Evolutionary conservation across 2,329 filamentous ascomycete genomes (phyloP).

Genomic region (Aureobasidium melanogenum): DNA sequence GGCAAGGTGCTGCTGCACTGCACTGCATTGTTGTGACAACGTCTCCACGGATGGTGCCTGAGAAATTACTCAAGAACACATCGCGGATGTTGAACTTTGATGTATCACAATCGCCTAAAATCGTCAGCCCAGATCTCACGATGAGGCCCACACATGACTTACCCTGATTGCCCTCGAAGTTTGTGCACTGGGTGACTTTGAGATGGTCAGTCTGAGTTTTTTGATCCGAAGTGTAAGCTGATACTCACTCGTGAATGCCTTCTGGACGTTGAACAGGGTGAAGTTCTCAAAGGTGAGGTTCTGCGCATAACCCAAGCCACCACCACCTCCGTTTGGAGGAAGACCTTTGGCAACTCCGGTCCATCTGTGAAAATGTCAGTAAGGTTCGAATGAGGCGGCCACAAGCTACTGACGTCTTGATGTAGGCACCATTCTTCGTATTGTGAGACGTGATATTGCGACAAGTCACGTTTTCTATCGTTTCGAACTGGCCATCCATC

Average conservation of each 20-base stretch:
- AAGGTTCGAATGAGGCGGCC: constrained; percentile 41
- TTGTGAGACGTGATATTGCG: constrained; percentile 39
- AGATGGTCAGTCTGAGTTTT: not conserved
- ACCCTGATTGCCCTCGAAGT: constrained; percentile 16
- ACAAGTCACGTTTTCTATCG: constrained; percentile 41
- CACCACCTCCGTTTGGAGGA: constrained; percentile 49
- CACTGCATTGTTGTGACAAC: constrained; percentile 23
- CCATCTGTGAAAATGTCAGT: constrained; percentile 30
- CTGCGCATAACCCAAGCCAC: constrained; percentile 39
- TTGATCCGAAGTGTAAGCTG: too few species aligned
- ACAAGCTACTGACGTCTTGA: constrained; percentile 41
- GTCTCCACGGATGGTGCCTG: constrained; percentile 21
- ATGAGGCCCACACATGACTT: too few species aligned
- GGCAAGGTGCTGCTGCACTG: constrained; percentile 21
- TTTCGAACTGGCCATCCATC: constrained; percentile 40
- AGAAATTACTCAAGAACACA: constrained; percentile 20
- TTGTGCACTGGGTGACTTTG: constrained; percentile 22
- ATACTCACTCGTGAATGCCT: constrained; percentile 15
- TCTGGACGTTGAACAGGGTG: constrained; percentile 14
- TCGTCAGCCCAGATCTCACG: too few species aligned
- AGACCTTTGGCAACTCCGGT: constrained; percentile 32
- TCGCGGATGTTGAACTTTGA: constrained; percentile 31
- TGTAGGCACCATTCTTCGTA: constrained; percentile 42
- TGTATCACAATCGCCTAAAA: constrained; percentile 22
- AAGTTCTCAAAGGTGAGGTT: constrained; percentile 31